Base-by-base conservation (phyloP, 768 basidiomycete species). In the Sistotremastrum niveocremeum region DNA sequence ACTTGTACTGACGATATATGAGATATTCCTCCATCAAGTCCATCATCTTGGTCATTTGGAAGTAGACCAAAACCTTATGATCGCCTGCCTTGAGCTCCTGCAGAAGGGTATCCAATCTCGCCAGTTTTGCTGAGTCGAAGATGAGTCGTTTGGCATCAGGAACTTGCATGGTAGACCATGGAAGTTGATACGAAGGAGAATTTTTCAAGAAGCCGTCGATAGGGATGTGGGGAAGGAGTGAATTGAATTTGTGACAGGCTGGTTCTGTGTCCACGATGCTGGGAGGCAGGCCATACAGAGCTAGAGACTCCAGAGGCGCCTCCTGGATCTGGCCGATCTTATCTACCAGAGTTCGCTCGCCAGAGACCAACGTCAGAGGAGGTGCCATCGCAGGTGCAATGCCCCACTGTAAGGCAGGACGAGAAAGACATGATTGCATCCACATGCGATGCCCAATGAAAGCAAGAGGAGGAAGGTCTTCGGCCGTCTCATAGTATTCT, bases 11-110 rank as follows among this genome's bases (percentile, higher is more conserved):
- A 2, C 94, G 81, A 65, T 85, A 95, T 48, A 95, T 88, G 49
- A 99, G 71, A 60, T 97, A 99, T 60, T 98, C 95, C 62, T 98
- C 95, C 79, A 98, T 93, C 42, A 98, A 69, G 60, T 97, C 93
- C 82, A 99, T 95, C 95, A 98, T 99, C 49, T 84, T 78, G 8
- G 94, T 98, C 95, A 99, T 99, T 63, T 99, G 95, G 80, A 97
- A 98, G 66, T 98, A 99, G 12, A 99, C 73, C 55, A 99, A 65
- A 9, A 94, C 89, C 40, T 91, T 81, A 63, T 99, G 95, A 50
- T 93, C 93, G 1, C 81, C 84, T 34, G 78, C 72, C 65, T 95
- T 98, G 47, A 99, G 78, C 56, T 94, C 87, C 50, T 87, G 84
- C 6, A 99, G 69, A n/a, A 99, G 67, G 20, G 71, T 57, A 61